phyloP scores from a whole-genome alignment of 768 basidiomycete species.

The Chalciporus piperatus region DNA sequence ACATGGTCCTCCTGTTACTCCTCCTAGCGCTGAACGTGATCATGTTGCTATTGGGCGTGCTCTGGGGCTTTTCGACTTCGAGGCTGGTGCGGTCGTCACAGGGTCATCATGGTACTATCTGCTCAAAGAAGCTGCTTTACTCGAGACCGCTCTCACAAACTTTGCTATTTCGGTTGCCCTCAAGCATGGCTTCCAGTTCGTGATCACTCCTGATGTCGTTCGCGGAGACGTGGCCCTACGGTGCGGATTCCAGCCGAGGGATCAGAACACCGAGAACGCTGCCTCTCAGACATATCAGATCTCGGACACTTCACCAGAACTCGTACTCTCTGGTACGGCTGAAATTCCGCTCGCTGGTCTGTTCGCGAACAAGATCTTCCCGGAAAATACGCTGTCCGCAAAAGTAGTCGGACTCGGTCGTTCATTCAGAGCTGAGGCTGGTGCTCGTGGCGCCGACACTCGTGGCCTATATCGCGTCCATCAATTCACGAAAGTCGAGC shows the following conservation, averaged over 20 bases:
- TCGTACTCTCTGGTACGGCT: conserved; percentile 90
- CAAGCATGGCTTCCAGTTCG: conserved; percentile 77
- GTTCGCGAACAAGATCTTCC: conserved; percentile 73
- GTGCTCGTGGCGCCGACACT: conserved; percentile 86
- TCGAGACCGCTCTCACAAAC: conserved; percentile 84
- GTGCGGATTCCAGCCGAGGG: conserved; percentile 94
- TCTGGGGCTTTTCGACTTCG: conserved; percentile 72
- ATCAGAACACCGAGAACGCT: conserved; percentile 54
- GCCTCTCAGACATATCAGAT: conserved; percentile 79
- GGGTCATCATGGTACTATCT: conserved; percentile 95
- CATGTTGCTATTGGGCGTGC: conserved; percentile 68
- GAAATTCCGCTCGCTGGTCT: conserved; percentile 93
- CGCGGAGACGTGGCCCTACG: conserved; percentile 80
- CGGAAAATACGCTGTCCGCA: conserved; percentile 56
- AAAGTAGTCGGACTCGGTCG: conserved; percentile 87
- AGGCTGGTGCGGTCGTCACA: conserved; percentile 73
- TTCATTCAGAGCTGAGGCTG: conserved; percentile 96
- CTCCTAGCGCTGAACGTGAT: conserved; percentile 57
- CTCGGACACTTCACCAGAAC: conserved; percentile 45
- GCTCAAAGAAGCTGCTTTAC: conserved; percentile 74
- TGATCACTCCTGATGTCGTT: conserved; percentile 87
- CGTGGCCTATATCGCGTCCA: conserved; percentile 94
- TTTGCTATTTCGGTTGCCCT: conserved; percentile 83
- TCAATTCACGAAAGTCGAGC: conserved; percentile 94
- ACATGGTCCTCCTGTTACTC: conserved; percentile 60